These are phyloP conservation scores for Volvox reticuliferus DNA, from an alignment of 139 green algal genomes.

Conservation along the genomic window DNA sequence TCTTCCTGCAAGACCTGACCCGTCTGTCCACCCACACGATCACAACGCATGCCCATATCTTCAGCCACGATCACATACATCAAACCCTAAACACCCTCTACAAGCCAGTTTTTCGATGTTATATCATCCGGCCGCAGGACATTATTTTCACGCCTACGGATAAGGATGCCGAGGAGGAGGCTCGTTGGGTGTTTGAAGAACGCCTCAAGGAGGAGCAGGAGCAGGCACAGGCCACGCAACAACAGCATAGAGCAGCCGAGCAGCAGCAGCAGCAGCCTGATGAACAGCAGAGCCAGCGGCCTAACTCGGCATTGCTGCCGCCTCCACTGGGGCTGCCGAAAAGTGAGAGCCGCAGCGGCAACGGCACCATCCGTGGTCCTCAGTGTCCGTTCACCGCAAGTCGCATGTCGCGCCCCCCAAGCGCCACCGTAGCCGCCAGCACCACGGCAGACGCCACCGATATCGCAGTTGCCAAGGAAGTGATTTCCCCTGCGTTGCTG, in stretches of 20 bases:
- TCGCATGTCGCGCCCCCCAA: background rate
- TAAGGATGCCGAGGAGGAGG: slow-evolving; percentile 30
- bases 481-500: no score
- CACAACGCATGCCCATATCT: no score
- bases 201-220: background rate
- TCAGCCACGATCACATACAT: no score
- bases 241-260: background rate
- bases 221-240: background rate
- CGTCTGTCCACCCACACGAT: no score
- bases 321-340: background rate
- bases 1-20: no score
- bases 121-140: background rate
- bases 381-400: slow-evolving; percentile 19
- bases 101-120: no score
- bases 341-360: background rate
- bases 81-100: no score
- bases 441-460: no score
- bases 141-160: slow-evolving; percentile 10
- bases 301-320: background rate
- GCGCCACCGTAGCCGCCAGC: background rate
- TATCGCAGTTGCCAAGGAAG: no score
- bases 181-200: slow-evolving; percentile 6
- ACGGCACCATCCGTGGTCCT: background rate
- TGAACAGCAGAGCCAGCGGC: background rate
- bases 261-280: background rate